Evolutionary conservation across 2,329 filamentous ascomycete species (phyloP), one percentile per base, ranked within the genome.

Genomic region (Penicillium sclerotigenum): DNA sequence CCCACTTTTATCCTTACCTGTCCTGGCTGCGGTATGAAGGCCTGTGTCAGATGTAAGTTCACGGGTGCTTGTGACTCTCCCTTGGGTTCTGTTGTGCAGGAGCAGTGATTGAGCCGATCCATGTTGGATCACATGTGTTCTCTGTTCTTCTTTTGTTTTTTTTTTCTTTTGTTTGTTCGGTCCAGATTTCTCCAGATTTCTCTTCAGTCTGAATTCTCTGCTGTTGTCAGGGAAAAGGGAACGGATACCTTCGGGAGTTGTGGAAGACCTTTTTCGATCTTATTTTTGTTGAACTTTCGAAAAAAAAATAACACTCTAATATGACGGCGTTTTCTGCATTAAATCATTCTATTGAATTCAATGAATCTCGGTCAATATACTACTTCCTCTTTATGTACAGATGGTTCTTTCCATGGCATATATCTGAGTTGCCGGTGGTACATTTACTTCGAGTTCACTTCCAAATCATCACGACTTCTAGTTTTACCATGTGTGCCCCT

Each of bases 21-120:
- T 40, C 61, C 66, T 1, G 59, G 57, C 11, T 73, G 71, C 48
- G 67, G 68, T 3, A 41, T 61, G 2, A 65, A 59, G 47, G 65
- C 61, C 5, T 73, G 71, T 43, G 62, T 70, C 22, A 54, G 60
- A n/a, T 73, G 71, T 52, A 72, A 68, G 54, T 72, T 70, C 24
- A 7, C 29, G 7, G 31, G 14, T n/a, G 18, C 9, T 29, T 16
- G 2, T 31, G 10, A 3, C n/a, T 13, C 14, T 24, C n/a, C 9
- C 26, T 18, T 18, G 16, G 6, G 11, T 9, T 20, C 41, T 43
- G 28, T 3, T 31, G 10, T 22, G 28, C 42, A 46, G 34, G 36
- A 41, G 24, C 36, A 40, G 14, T 49, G n/a, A 49, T 13, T 16
- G n/a, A 31, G 29, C n/a, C 28, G 13, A 31, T 22, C 28, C 18